Base-by-base conservation (phyloP, 2,329 filamentous ascomycete species). In the Ilyonectria destructans region DNA sequence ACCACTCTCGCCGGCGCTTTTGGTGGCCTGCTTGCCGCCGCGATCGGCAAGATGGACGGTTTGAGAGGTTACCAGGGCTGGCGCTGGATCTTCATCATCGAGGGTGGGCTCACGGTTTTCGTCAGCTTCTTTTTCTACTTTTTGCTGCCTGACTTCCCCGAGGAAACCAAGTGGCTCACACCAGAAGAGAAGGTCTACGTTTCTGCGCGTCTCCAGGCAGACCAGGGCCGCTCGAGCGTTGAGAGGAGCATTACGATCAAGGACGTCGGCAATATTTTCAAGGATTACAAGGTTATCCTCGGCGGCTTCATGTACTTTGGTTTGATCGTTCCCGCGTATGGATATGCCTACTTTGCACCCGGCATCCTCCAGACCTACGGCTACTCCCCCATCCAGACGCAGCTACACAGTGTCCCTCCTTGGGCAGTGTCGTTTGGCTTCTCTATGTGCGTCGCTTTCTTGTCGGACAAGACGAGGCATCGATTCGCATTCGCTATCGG, bases 1-100 rank as follows among this genome's bases (percentile, higher is more conserved):
- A 95, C 93, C 1, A 93, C 91, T 0, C 84, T 96, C 4, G 93
- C 93, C 1, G 93, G 93, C 35, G 93, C 94, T 0, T 98, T 97
- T 75, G 95, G 94, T 49, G 95, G 95, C 2, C 87, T 98, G 1
- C 86, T 98, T 5, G 95, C 95, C 1, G 92, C 90, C 1, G 95
- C 92, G 0, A 97, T 98, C 70, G 93, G 93, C n/a, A 93, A 96
- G 77, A 95, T 97, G 93, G 88, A 94, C 71, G 88, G 88, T 3
- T 71, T 93, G 12, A 81, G 85, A 9, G 90, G 89, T 23, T 96
- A 95, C 75, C 74, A 80, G 1, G 93, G 92, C 10, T 96, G 93
- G 93, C 85, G 93, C 61, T 95, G 92, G 92, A 92, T 95, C 70
- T 95, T 96, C 78, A 93, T 98, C 76, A 80, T 96, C 8, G 93